Base-by-base conservation (phyloP, 352 stramenopile species). In the Pythium aquatile region DNA sequence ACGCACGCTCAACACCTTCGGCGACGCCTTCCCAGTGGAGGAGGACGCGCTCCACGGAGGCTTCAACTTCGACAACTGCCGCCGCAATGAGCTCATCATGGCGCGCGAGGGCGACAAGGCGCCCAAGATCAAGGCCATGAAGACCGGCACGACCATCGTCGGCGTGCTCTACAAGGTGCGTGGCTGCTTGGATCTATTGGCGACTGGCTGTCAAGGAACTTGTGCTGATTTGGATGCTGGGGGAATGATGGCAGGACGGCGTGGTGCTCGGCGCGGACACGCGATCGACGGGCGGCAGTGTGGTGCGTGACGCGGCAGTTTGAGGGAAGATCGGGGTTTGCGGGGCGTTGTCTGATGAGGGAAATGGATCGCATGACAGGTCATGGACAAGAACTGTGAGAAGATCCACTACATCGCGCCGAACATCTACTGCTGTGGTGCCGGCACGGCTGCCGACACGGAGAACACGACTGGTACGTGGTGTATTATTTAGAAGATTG, bases 331-430 rank as follows among this genome's bases (percentile, higher is more conserved):
- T 51, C 44, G 16, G 28, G 8, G 11, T 62, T 32, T 59, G 49
- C 2, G 11, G n/a, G n/a, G 46, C 8, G 10, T 17, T 52, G 24
- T 51, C n/a, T 44, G 16, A 14, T 51, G 46, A 29, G 17, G 30
- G 14, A 28, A 28, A 30, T 30, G 44, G 44, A 16, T 51, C 20
- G 44, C 20, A 14, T 53, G 54, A 26, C 48, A 79, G 73, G 93
- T 99, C 14, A 98, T 97, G 69, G 97, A 99, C 86, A 99, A 99
- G 84, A 99, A 99, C 78, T 99, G 97, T 66, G 94, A 99, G 74
- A 99, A 99, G 83, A 99, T 99, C 71, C 97, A 99, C 75, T 99
- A 99, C 87, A 93, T 99, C 58, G 97, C 97, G 13, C 96, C 96
- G 52, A 99, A 99, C 77, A 99, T 99, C 62, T 99, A 98, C 79